These are phyloP conservation scores for Cercis canadensis DNA, from an alignment of 306 rosid genomes.

Conservation along the genomic window DNA sequence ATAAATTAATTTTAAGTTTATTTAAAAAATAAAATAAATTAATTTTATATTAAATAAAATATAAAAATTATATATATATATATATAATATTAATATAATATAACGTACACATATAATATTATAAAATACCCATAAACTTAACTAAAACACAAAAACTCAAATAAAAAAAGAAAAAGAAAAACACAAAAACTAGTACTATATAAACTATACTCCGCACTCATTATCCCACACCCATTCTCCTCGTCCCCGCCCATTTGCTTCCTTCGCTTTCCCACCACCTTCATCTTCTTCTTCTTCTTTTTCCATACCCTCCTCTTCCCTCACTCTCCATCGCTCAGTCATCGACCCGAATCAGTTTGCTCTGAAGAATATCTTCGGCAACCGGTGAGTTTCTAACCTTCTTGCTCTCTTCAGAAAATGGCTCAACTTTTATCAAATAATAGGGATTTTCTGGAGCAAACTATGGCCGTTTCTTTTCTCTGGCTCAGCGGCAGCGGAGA, in stretches of 20 bases:
- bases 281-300: neutral
- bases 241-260: neutral
- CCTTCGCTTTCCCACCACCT: neutral
- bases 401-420: neutral
- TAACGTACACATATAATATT: no score
- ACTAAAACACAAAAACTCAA: no score
- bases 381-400: neutral
- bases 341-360: neutral
- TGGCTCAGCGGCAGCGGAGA: neutral
- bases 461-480: neutral
- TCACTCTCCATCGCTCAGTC: neutral
- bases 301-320: neutral
- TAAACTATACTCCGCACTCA: no score
- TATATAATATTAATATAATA: no score
- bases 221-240: no score
- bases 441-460: neutral
- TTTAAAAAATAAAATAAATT: no score
- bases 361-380: neutral
- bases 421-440: neutral
- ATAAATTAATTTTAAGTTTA: no score
- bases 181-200: no score
- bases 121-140: no score
- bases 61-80: no score
- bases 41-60: no score
- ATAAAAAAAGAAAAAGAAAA: no score